Conservation (phyloP, 106 monocot species). For the Apostasia ramifera region DNA sequence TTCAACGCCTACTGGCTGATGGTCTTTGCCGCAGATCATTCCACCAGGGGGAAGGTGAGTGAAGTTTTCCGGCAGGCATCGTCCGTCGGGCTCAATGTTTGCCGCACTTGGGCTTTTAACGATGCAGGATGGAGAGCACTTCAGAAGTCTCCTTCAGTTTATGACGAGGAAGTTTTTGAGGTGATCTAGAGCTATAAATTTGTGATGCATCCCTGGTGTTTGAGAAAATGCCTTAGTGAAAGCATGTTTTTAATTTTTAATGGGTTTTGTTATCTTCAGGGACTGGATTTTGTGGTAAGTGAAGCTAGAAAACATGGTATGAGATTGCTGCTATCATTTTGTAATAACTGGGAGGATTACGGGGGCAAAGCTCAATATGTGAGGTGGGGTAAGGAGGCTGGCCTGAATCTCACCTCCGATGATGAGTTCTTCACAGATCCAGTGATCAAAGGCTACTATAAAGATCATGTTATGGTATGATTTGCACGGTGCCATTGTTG, state of each 20-base stretch:
- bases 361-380: constrained; percentile 86
- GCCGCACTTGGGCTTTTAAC: constrained; percentile 88
- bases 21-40: constrained; percentile 49
- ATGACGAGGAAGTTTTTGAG: constrained; percentile 81
- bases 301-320: constrained; percentile 68
- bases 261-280: constrained; percentile 28
- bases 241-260: background rate
- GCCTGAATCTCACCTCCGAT: constrained; percentile 54
- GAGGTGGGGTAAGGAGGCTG: constrained; percentile 63
- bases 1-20: constrained; percentile 97
- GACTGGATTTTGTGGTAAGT: constrained; percentile 77
- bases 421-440: constrained; percentile 77
- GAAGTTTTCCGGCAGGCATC: constrained; percentile 52
- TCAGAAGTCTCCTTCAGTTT: constrained; percentile 50
- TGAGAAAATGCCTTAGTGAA: background rate
- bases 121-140: constrained; percentile 72
- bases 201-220: background rate
- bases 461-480: constrained; percentile 58
- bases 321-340: constrained; percentile 53
- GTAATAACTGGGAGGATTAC: constrained; percentile 79
- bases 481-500: no score
- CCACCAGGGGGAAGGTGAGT: constrained; percentile 43
- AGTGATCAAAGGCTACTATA: constrained; percentile 68
- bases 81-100: constrained; percentile 50
- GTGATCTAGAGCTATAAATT: constrained; percentile 11